Evolutionary conservation across 2,329 filamentous ascomycete genomes (phyloP).

Genomic region (Colletotrichum theobromicola): DNA sequence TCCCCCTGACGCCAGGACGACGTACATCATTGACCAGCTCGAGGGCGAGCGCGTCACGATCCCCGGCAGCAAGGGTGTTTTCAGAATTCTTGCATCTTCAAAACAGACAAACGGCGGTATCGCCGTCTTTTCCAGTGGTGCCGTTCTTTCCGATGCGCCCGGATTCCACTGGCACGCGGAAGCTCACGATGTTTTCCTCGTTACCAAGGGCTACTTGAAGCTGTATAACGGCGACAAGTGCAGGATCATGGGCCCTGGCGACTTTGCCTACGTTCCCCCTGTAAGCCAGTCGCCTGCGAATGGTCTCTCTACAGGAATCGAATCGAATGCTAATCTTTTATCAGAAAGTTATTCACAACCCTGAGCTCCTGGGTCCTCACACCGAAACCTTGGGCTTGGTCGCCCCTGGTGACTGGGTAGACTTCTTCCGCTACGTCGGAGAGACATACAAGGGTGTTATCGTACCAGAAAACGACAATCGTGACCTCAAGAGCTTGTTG

Average conservation of each 20-base stretch:
- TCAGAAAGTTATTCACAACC: conserved; percentile 58
- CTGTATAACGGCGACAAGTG: conserved; percentile 64
- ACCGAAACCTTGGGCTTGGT: conserved; percentile 60
- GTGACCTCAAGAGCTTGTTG: conserved; percentile 53
- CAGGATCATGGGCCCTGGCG: conserved; percentile 56
- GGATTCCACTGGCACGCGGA: conserved; percentile 64
- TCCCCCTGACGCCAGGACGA: conserved; percentile 42
- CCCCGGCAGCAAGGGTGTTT: conserved; percentile 55
- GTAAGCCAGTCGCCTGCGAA: conserved; percentile 35
- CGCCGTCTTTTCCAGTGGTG: conserved; percentile 54
- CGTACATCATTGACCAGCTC: conserved; percentile 52
- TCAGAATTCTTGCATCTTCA: conserved; percentile 55
- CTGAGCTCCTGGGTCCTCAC: conserved; percentile 57
- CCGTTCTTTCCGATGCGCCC: conserved; percentile 47
- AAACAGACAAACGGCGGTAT: conserved; percentile 57
- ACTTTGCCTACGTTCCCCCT: conserved; percentile 63
- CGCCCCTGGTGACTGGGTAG: conserved; percentile 63
- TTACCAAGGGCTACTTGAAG: conserved; percentile 59
- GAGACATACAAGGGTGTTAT: conserved; percentile 56
- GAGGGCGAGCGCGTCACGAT: conserved; percentile 58
- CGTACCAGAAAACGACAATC: conserved; percentile 56
- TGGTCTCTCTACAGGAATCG: not conserved
- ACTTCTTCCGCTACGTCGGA: conserved; percentile 64
- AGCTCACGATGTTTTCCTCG: conserved; percentile 62
- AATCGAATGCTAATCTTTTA: not conserved